phyloP scores from a whole-genome alignment of 495 filamentous ascomycete genomes.

The Podospora tetraspora region DNA sequence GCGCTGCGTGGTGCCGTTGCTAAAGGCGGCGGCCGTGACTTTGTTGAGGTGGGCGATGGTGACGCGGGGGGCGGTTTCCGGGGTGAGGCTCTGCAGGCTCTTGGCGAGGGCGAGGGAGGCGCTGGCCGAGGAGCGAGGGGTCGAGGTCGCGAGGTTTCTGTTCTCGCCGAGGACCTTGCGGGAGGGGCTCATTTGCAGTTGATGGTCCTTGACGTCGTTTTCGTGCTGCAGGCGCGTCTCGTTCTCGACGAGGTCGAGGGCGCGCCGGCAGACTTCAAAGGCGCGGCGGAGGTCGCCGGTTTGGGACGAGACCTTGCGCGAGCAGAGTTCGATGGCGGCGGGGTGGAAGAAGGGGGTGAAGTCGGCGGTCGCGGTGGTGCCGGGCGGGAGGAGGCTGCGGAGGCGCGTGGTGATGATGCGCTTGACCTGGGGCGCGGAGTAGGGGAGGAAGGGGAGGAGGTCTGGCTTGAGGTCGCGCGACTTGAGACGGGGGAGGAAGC shows the following conservation, averaged over 20 bases:
- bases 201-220: constrained; percentile 45
- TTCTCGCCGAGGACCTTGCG: constrained; percentile 42
- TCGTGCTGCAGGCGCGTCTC: constrained; percentile 68
- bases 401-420: constrained; percentile 80
- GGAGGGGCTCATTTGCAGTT: constrained; percentile 43
- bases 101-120: constrained; percentile 31
- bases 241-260: constrained; percentile 81
- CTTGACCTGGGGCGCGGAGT: constrained; percentile 83
- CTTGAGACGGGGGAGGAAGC: constrained; percentile 90
- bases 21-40: constrained; percentile 78
- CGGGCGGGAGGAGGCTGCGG: constrained; percentile 57
- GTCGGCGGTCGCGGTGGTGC: constrained; percentile 39
- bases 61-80: constrained; percentile 78
- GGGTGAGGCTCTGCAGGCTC: constrained; percentile 56
- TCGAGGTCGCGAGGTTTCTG: constrained; percentile 36
- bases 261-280: constrained; percentile 86
- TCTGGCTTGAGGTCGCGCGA: constrained; percentile 84
- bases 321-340: constrained; percentile 83
- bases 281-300: constrained; percentile 93
- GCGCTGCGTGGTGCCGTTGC: constrained; percentile 75
- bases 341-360: constrained; percentile 87
- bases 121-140: constrained; percentile 32
- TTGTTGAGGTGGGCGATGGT: constrained; percentile 86
- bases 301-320: constrained; percentile 88
- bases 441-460: constrained; percentile 87